Percentiles rank a stretch among this genome's conserved stretches.
These are phyloP conservation scores for Rugonectria rugulosa DNA, from an alignment of 2,329 filamentous ascomycete species.

Conservation along the genomic window DNA sequence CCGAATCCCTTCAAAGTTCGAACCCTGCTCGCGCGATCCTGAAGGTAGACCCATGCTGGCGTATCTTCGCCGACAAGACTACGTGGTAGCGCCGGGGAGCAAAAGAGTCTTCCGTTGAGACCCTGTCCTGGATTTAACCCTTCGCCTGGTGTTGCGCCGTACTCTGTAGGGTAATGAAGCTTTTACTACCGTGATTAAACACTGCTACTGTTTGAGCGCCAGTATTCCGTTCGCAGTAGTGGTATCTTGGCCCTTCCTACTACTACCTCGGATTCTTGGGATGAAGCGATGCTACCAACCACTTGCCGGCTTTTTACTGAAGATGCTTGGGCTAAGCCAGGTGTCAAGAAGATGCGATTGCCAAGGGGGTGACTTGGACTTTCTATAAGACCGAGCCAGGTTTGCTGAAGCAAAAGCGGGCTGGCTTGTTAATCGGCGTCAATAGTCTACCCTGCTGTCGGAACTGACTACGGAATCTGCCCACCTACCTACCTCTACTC, in stretches of 20 bases:
- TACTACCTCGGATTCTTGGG: slow-evolving; percentile 3
- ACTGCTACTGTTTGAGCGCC: too few species aligned
- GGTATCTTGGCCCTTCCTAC: neutral
- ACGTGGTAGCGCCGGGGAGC: slow-evolving; percentile 26
- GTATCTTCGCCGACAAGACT: too few species aligned
- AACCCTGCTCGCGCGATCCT: slow-evolving; percentile 3
- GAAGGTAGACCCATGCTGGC: too few species aligned
- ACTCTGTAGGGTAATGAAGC: slow-evolving; percentile 11
- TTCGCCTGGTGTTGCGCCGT: slow-evolving; percentile 7
- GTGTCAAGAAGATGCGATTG: slow-evolving; percentile 4
- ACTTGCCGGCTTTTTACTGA: too few species aligned
- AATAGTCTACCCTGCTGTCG: too few species aligned
- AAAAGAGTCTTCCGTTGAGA: slow-evolving; percentile 10
- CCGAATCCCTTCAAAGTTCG: slow-evolving; percentile 1
- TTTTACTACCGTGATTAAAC: neutral
- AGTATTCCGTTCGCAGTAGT: too few species aligned
- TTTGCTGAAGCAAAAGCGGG: neutral
- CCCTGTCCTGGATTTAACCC: slow-evolving; percentile 3
- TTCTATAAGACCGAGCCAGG: too few species aligned
- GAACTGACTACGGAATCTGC: too few species aligned
- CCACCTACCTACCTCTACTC: too few species aligned
- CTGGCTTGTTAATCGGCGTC: slow-evolving; percentile 6
- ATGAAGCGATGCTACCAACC: slow-evolving; percentile 8
- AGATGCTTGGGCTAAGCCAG: too few species aligned
- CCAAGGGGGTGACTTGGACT: too few species aligned